Base-by-base conservation (phyloP, 164 flowering plant genomes). In the Stephania yunnanensis region DNA sequence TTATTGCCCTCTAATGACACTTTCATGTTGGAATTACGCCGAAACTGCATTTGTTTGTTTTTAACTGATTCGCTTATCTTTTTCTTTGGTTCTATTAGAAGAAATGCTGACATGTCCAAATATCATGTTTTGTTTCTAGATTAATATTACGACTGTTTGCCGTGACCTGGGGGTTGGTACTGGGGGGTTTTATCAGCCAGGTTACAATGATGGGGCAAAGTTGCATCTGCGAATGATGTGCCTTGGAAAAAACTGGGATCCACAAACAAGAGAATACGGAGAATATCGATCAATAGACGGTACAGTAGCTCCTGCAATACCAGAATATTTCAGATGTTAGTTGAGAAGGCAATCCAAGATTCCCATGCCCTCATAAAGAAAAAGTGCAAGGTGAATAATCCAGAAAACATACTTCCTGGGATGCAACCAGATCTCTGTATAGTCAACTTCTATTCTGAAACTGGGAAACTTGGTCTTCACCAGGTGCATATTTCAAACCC, bases 151-250 rank as follows among this genome's bases (percentile, higher is more conserved):
- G 1, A 85, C 83, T 52, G 25, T 10, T 50, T 94, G 98, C 73
- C 82, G 87, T 25, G 77, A 81, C 12, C 86, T 91, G 75, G 98
- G 97, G 48, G 5, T 82, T 46, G 91, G 91, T 10, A 17, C 82
- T 58, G 96, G 95, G 64, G 97, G 98, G n/a, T 94, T 94, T 78
- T 92, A 92, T 80, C 89, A 86, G 76, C 97, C 98, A 20, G 87
- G 91, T 74, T 94, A 83, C 65, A 71, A 82, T 1, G 84, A 82
- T 82, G 94, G 94, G 68, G 87, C 81, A 9, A 86, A 83, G 58
- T 73, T 92, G 75, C 83, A 71, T 74, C 69, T 91, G 80, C 84
- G 85, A 73, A 91, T 92, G 98, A 91, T 94, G 97, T 92, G 97
- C 81, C 92, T 94, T 71, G 98, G 98, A 73, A 86, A 84, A 75